Conservation (phyloP, 352 stramenopile species). For the Peronospora farinosa region DNA sequence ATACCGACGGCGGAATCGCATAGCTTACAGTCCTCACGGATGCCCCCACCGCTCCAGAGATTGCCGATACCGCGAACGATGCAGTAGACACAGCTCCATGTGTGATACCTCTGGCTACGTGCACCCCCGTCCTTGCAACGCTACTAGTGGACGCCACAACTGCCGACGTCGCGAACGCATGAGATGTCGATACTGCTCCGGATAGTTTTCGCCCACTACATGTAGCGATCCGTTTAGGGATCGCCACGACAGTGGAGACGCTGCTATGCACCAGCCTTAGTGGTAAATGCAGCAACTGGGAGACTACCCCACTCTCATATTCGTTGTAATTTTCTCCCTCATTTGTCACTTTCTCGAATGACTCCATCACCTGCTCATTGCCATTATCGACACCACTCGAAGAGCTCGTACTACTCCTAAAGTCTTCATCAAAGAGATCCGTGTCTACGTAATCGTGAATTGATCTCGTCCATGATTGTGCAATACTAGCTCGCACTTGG, state of each 20-base stretch:
- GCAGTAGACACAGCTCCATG: conserved; percentile 48
- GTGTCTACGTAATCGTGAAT: conserved; percentile 6
- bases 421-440: conserved; percentile 52
- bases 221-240: conserved; percentile 40
- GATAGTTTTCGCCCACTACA: conserved; percentile 59
- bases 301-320: conserved; percentile 28
- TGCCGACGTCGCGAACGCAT: conserved; percentile 51
- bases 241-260: conserved; percentile 47
- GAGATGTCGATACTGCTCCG: conserved; percentile 49
- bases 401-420: conserved; percentile 13
- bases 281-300: conserved; percentile 53
- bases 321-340: conserved; percentile 1
- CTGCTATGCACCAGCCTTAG: conserved; percentile 52
- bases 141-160: conserved; percentile 45
- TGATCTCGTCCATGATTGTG: conserved; percentile 16
- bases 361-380: conserved; percentile 17
- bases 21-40: conserved; percentile 50
- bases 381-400: conserved; percentile 18
- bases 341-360: conserved; percentile 4
- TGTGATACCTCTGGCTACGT: conserved; percentile 46
- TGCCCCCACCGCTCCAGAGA: conserved; percentile 44
- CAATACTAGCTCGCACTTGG: conserved; percentile 41
- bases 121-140: conserved; percentile 47
- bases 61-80: conserved; percentile 42
- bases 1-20: conserved; percentile 53